Percentiles rank a stretch among this genome's conserved stretches.
Conservation (phyloP, 2,329 filamentous ascomycete species). For the Aspergillus quadricinctus region DNA sequence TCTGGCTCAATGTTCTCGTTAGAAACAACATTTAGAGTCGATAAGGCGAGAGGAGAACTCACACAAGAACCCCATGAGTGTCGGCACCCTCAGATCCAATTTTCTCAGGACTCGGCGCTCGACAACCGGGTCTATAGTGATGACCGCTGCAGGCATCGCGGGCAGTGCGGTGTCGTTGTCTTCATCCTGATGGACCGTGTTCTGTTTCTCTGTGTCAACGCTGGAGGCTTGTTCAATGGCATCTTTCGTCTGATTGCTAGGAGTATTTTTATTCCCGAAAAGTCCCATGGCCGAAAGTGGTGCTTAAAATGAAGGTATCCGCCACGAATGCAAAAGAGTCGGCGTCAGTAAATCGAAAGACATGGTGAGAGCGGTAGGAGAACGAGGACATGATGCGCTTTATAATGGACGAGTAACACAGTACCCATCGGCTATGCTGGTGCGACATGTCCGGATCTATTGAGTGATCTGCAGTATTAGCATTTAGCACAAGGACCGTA, state of each 20-base stretch:
- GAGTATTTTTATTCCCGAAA: conserved; percentile 5
- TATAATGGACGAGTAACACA: conserved; percentile 3
- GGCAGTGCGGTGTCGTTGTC: conserved; percentile 11
- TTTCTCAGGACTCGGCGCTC: conserved; percentile 36
- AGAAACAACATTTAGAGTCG: conserved; percentile 1
- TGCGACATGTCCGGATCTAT: conserved; percentile 6
- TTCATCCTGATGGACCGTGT: conserved; percentile 19
- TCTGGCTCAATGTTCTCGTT: conserved; percentile 25
- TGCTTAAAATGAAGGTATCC: neutral
- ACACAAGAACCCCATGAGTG: conserved; percentile 38
- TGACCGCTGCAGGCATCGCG: conserved; percentile 9
- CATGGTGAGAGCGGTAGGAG: neutral
- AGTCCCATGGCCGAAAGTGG: conserved; percentile 8
- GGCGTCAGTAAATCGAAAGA: neutral
- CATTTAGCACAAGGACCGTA: neutral
- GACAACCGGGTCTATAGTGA: conserved; percentile 30
- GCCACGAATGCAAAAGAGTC: neutral
- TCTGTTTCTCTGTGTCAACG: conserved; percentile 26
- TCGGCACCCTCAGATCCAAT: conserved; percentile 33
- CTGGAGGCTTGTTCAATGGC: conserved; percentile 17
- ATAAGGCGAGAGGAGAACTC: conserved; percentile 11
- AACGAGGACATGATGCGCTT: neutral
- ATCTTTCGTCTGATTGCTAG: conserved; percentile 11
- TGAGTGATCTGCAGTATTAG: conserved; percentile 17
- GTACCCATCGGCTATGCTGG: conserved; percentile 7